Percentiles rank a stretch among this genome's conserved stretches.
Conservation (phyloP, 2,329 filamentous ascomycete species). For the Colletotrichum sp. region DNA sequence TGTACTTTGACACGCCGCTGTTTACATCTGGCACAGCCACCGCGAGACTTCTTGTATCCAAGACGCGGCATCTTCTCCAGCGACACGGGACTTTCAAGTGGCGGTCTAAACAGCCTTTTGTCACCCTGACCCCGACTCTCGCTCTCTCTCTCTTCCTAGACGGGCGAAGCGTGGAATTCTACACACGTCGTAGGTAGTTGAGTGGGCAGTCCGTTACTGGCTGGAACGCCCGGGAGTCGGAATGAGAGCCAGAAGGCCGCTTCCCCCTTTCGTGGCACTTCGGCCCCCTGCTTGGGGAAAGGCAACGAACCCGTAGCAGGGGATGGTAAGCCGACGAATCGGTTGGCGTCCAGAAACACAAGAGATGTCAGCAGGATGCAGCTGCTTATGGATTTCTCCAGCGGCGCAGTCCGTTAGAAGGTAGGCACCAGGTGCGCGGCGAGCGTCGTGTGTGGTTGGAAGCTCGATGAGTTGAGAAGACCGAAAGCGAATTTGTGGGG, state of each 20-base stretch:
- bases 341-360: not conserved
- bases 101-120: not conserved
- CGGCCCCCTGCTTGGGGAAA: not conserved
- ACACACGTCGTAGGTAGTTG: not conserved
- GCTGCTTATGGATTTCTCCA: not conserved
- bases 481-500: slow-evolving; percentile 19
- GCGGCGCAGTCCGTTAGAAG: not conserved
- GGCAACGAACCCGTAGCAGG: not conserved
- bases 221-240: not conserved
- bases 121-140: not conserved
- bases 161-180: not conserved
- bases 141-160: not conserved
- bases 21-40: slow-evolving; percentile 40
- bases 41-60: slow-evolving; percentile 40
- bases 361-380: not conserved
- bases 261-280: not conserved
- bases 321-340: not conserved
- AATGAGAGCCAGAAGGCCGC: not conserved
- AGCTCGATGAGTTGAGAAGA: not conserved
- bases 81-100: not conserved
- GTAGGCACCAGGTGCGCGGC: not conserved
- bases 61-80: slow-evolving; percentile 29
- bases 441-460: not conserved
- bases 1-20: slow-evolving; percentile 39
- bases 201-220: not conserved